These are phyloP conservation scores for Albugo candida DNA, from an alignment of 352 stramenopile genomes.

Conservation along the genomic window DNA sequence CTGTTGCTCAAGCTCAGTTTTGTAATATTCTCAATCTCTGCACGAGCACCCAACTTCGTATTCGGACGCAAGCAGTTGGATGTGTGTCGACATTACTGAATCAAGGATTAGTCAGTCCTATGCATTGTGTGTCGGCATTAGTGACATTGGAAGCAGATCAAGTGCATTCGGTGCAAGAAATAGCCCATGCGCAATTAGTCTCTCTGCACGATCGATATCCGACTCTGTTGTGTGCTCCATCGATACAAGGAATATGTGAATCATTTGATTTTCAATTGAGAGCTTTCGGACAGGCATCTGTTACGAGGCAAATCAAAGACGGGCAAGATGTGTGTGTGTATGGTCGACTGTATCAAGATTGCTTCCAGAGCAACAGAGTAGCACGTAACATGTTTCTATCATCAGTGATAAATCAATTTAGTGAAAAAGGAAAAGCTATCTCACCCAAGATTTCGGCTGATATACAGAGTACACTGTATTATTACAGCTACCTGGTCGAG, in stretches of 20 bases:
- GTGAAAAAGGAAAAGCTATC: slow-evolving; percentile 24
- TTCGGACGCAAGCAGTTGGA: slow-evolving; percentile 48
- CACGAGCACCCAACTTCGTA: slow-evolving; percentile 27
- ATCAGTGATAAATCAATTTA: slow-evolving; percentile 54
- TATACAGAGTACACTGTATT: slow-evolving; percentile 4
- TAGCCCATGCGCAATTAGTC: slow-evolving; percentile 41
- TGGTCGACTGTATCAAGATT: slow-evolving; percentile 45
- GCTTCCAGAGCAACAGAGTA: slow-evolving; percentile 20
- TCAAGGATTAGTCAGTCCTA: slow-evolving; percentile 55
- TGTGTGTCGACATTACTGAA: slow-evolving; percentile 49
- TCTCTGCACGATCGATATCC: slow-evolving; percentile 37
- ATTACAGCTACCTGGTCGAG: slow-evolving; percentile 54
- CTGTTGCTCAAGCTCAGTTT: slow-evolving; percentile 73
- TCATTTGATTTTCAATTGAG: slow-evolving; percentile 51
- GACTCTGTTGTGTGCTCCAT: slow-evolving; percentile 24
- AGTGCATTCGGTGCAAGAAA: slow-evolving; percentile 34
- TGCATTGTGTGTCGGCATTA: slow-evolving; percentile 56
- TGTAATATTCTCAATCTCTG: slow-evolving; percentile 32
- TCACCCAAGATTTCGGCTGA: slow-evolving; percentile 19
- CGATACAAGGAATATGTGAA: slow-evolving; percentile 34
- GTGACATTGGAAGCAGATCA: slow-evolving; percentile 67
- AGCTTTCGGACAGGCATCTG: slow-evolving; percentile 23
- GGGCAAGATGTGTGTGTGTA: slow-evolving; percentile 52
- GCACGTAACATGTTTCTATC: slow-evolving; percentile 39
- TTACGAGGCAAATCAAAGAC: slow-evolving; percentile 41